These are phyloP conservation scores for Lumnitzera racemosa DNA, from an alignment of 345 rosid species.

Conservation along the genomic window DNA sequence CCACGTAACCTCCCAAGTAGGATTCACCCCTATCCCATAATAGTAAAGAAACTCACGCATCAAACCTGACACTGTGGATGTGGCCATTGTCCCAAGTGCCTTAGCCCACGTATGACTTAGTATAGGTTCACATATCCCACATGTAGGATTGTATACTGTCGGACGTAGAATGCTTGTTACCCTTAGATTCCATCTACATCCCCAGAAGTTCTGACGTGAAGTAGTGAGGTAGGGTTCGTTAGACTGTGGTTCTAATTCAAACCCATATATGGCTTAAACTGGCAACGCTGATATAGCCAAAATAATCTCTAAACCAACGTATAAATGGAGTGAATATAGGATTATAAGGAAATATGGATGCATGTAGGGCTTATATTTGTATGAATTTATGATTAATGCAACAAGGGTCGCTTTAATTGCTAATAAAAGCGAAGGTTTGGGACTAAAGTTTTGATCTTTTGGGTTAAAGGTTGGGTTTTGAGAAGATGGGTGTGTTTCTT, in stretches of 20 bases:
- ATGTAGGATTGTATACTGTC: slow-evolving; percentile 41
- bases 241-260: slow-evolving; percentile 54
- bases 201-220: slow-evolving; percentile 81
- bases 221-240: slow-evolving; percentile 55
- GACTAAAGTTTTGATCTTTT: not conserved
- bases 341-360: slow-evolving; percentile 21
- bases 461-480: not conserved
- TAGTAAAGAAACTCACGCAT: slow-evolving; percentile 56
- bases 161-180: slow-evolving; percentile 43
- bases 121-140: slow-evolving; percentile 2
- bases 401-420: slow-evolving; percentile 26
- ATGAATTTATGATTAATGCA: slow-evolving; percentile 18
- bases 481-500: slow-evolving; percentile 5
- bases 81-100: slow-evolving; percentile 23
- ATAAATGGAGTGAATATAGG: slow-evolving; percentile 28
- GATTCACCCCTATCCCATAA: no score
- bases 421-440: slow-evolving; percentile 9
- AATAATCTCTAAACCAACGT: slow-evolving; percentile 35
- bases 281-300: slow-evolving; percentile 23
- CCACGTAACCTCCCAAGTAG: slow-evolving; percentile 68
- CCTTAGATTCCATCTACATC: slow-evolving; percentile 69
- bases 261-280: slow-evolving; percentile 31
- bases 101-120: slow-evolving; percentile 21
- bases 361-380: slow-evolving; percentile 21
- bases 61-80: slow-evolving; percentile 51